A percentile compares a stretch with the other conserved stretches of the same genome.
phyloP scores from a whole-genome alignment of 129 eudicot species.

The Dittrichia graveolens region DNA sequence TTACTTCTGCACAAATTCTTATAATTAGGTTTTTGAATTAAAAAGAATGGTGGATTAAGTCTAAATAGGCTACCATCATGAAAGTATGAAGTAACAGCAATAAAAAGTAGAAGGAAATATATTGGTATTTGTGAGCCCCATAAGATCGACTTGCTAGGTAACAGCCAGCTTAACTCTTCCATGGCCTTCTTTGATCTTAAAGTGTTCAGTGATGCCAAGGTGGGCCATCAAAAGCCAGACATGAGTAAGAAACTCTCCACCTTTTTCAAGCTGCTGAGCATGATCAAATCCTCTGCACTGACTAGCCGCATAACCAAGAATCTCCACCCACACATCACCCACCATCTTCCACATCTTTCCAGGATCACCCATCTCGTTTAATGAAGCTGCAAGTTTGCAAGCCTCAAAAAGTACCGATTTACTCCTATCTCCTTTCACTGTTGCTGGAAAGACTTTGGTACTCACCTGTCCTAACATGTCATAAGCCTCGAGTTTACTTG shows the following conservation, averaged over 20 bases:
- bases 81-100: too few relatives aligned
- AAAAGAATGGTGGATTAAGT: too few relatives aligned
- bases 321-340: conserved; percentile 54
- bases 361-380: conserved; percentile 9
- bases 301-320: conserved; percentile 44
- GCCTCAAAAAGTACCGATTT: conserved; percentile 56
- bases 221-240: conserved; percentile 56
- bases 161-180: conserved; percentile 41
- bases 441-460: conserved; percentile 38
- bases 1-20: too few relatives aligned
- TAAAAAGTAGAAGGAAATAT: too few relatives aligned
- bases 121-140: too few relatives aligned
- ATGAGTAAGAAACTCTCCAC: conserved; percentile 45
- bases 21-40: too few relatives aligned
- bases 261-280: conserved; percentile 50
- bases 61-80: too few relatives aligned
- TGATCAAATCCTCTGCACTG: conserved; percentile 49
- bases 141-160: conserved; percentile 9
- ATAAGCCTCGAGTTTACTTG: conserved; percentile 30
- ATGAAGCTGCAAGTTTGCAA: conserved; percentile 37
- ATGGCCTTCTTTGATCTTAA: conserved; percentile 45
- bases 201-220: conserved; percentile 45
- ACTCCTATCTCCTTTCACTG: conserved; percentile 53
- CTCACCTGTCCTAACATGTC: conserved; percentile 35
- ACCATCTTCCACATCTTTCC: conserved; percentile 37